Evolutionary conservation across 2,329 filamentous ascomycete genomes (phyloP).

Genomic region (Xylariomycetidae sp.): DNA sequence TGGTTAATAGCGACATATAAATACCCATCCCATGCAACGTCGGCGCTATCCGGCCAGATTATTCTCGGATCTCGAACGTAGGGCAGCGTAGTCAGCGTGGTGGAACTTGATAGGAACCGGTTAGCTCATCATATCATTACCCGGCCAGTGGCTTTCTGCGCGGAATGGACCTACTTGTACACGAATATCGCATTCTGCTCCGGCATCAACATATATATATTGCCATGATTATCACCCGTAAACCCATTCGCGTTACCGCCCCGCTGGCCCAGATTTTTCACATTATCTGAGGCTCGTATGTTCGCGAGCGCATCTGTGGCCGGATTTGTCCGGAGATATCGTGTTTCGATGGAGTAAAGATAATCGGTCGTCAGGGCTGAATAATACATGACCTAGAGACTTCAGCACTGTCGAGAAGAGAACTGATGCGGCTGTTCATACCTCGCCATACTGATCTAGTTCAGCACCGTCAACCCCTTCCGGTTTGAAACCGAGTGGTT

Average conservation of each 20-base stretch:
- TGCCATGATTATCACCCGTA: constrained; percentile 36
- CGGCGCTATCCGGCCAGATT: constrained; percentile 38
- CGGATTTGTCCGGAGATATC: constrained; percentile 29
- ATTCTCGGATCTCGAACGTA: constrained; percentile 39
- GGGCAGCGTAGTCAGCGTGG: constrained; percentile 28
- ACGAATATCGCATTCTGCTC: constrained; percentile 40
- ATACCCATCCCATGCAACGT: constrained; percentile 37
- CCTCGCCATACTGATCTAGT: constrained; percentile 22
- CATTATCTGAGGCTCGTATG: constrained; percentile 37
- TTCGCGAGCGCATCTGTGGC: constrained; percentile 29
- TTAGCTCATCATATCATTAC: too few relatives aligned
- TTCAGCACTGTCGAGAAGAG: too few relatives aligned
- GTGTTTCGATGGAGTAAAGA: constrained; percentile 29
- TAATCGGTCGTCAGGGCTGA: constrained; percentile 33
- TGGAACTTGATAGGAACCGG: constrained; percentile 19
- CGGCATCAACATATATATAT: constrained; percentile 42
- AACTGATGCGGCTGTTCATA: constrained; percentile 5
- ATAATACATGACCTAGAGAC: constrained; percentile 37
- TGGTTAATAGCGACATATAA: constrained; percentile 47
- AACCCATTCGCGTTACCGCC: constrained; percentile 42
- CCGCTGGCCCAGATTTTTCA: constrained; percentile 38
- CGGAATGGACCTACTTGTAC: constrained; percentile 33
- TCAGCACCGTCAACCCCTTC: constrained; percentile 29
- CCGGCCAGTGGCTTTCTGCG: too few relatives aligned
- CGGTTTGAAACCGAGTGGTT: constrained; percentile 21